Percentiles rank a stretch among this genome's conserved stretches.
phyloP scores from a whole-genome alignment of 2,329 filamentous ascomycete species.

The Pseudophaeomoniella oleicola region DNA sequence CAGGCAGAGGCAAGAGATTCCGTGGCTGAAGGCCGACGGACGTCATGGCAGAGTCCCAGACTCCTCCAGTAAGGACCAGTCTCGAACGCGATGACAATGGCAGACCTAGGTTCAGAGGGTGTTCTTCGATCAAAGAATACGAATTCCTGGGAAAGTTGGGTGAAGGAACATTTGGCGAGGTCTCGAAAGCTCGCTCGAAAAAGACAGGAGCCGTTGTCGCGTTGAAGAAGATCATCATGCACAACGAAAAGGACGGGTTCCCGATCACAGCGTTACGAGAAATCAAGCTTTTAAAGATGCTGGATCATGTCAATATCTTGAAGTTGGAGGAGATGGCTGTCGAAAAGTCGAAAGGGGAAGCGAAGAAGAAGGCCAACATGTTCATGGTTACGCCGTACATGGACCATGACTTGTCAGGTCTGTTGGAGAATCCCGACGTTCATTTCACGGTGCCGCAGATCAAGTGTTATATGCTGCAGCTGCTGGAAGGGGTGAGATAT shows the following conservation, averaged over 20 bases:
- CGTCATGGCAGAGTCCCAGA: not conserved
- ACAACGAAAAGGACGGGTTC: constrained; percentile 98
- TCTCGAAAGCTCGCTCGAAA: constrained; percentile 73
- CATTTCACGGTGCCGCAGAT: constrained; percentile 79
- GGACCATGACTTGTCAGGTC: constrained; percentile 95
- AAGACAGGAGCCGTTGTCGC: constrained; percentile 65
- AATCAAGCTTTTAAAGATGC: constrained; percentile 89
- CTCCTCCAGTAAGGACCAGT: not conserved
- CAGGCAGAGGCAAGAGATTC: too few species aligned
- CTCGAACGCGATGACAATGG: constrained; percentile 32
- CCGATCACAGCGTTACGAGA: constrained; percentile 96
- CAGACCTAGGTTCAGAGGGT: constrained; percentile 58
- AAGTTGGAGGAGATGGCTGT: constrained; percentile 92
- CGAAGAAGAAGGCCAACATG: constrained; percentile 65
- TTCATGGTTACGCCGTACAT: constrained; percentile 99
- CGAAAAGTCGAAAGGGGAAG: constrained; percentile 59
- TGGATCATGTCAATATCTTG: constrained; percentile 83
- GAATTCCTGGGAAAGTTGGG: constrained; percentile 45
- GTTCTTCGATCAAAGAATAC: constrained; percentile 42
- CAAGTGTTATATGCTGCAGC: constrained; percentile 93
- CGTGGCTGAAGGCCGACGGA: too few species aligned
- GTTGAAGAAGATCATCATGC: constrained; percentile 97
- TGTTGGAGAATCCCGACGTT: constrained; percentile 88
- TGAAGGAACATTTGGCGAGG: constrained; percentile 89
- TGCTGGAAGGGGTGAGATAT: constrained; percentile 79